A percentile compares a stretch with the other conserved stretches of the same genome.
Evolutionary conservation across 2,329 filamentous ascomycete species (phyloP).

Genomic region (Eurotiales sp.): DNA sequence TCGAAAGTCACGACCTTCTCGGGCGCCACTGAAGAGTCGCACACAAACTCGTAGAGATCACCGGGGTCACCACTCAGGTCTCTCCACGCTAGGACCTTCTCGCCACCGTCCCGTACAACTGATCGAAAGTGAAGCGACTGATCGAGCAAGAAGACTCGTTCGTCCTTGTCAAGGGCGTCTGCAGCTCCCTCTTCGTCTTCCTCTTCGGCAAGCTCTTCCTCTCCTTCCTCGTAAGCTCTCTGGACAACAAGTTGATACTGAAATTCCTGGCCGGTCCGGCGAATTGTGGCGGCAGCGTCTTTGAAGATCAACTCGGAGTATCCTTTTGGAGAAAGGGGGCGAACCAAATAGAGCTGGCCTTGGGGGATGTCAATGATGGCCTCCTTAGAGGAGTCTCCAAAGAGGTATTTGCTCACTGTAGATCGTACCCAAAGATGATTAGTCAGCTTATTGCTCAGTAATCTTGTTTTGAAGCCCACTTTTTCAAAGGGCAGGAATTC

Average conservation of each 20-base stretch:
- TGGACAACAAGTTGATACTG: conserved; percentile 98
- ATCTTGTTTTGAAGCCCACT: neutral
- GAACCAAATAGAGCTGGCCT: conserved; percentile 94
- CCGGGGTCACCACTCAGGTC: conserved; percentile 90
- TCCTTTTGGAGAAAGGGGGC: conserved; percentile 90
- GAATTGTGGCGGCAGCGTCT: conserved; percentile 87
- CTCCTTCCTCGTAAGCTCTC: conserved; percentile 94
- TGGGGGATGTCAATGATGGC: conserved; percentile 91
- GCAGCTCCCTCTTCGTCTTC: conserved; percentile 76
- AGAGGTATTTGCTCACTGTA: conserved; percentile 85
- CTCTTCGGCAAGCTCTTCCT: conserved; percentile 89
- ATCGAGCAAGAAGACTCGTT: conserved; percentile 96
- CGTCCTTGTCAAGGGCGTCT: conserved; percentile 87
- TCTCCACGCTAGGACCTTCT: conserved; percentile 88
- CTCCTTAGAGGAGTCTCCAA: conserved; percentile 84
- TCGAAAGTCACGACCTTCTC: conserved; percentile 77
- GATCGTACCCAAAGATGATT: conserved; percentile 6
- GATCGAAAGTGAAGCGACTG: conserved; percentile 83
- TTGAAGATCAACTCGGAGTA: conserved; percentile 99
- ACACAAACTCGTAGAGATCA: conserved; percentile 97
- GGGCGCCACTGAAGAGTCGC: conserved; percentile 67
- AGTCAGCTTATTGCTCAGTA: conserved; percentile 10
- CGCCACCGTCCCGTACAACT: conserved; percentile 72
- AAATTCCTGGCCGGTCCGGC: conserved; percentile 88
- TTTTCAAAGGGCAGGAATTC: conserved; percentile 9